Evolutionary conservation across 2,329 filamentous ascomycete genomes (phyloP).

Genomic region (Fusarium verrucosum): DNA sequence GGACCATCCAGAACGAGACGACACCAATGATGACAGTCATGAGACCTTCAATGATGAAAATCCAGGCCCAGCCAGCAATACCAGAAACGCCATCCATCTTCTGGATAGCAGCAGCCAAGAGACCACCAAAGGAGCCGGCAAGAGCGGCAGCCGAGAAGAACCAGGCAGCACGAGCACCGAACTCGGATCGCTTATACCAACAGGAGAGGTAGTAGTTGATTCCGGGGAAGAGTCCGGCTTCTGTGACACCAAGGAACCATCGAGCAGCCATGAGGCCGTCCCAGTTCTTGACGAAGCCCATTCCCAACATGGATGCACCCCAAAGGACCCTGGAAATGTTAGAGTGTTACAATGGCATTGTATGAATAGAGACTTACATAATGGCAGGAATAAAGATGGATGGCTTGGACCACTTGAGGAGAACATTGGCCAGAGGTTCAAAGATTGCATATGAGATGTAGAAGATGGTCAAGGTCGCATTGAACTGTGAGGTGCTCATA

Average conservation of each 20-base stretch:
- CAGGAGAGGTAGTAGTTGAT: conserved; percentile 84
- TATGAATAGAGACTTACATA: conserved; percentile 64
- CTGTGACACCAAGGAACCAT: conserved; percentile 77
- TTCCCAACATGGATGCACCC: conserved; percentile 75
- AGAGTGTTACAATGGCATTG: conserved; percentile 14
- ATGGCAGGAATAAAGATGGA: conserved; percentile 84
- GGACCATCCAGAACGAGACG: conserved; percentile 78
- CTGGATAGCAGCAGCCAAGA: conserved; percentile 76
- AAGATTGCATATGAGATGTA: conserved; percentile 86
- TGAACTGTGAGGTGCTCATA: conserved; percentile 74
- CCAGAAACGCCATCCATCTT: conserved; percentile 72
- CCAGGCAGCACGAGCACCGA: conserved; percentile 80
- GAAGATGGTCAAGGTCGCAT: conserved; percentile 81
- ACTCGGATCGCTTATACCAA: conserved; percentile 84
- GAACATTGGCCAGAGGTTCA: conserved; percentile 79
- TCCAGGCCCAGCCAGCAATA: conserved; percentile 69
- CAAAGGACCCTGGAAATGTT: conserved; percentile 61
- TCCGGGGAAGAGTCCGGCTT: conserved; percentile 80
- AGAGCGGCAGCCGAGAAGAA: conserved; percentile 87
- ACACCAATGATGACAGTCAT: conserved; percentile 75
- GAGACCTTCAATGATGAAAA: conserved; percentile 76
- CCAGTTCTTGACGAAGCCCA: conserved; percentile 72
- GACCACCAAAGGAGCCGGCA: conserved; percentile 79
- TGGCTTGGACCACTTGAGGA: conserved; percentile 79
- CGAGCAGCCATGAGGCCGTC: conserved; percentile 72